Evolutionary conservation across 2,329 filamentous ascomycete species (phyloP), one percentile per base, ranked within the genome.

Genomic region (Ophiostoma piceae): DNA sequence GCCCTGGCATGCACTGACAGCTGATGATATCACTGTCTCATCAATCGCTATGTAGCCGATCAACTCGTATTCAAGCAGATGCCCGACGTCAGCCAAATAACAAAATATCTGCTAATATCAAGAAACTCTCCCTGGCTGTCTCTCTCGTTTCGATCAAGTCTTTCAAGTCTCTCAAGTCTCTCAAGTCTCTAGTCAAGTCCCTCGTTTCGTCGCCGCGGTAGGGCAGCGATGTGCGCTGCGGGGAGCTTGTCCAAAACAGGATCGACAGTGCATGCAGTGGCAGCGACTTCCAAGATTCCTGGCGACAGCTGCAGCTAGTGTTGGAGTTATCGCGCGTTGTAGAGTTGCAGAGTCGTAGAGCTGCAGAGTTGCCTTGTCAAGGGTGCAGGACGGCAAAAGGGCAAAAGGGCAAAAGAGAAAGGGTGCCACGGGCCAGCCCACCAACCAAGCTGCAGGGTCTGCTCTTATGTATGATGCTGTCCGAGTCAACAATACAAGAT

Each of bases 241-340:
- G 57, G 29, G 29, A 65, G 54, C 66, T 62, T 57, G 67, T 29
- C 54, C 66, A 11, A 47, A 62, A 41, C 64, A 69, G 51, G 70
- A 71, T 69, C 67, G 70, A 71, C 70, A 67, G 65, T 67, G 70
- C 67, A 66, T 69, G 67, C 69, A 69, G 70, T 66, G 39, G 67
- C 29, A 66, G 29, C 51, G 51, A 32, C n/a, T 71, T 71, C 65
- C 70, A 69, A 69, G 67, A 29, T 68, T 71, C 68, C 60, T 68
- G 67, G 37, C 65, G 12, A 26, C 26, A 32, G 35, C 65, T 57
- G 51, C 51, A 57, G 51, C 51, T 57, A 26, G 51, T 41, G 39
- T 41, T 9, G 12, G 12, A 3, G 39, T 11, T 26, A n/a, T 57
- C 22, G 32, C 64, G 29, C 16, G 43, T 19, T 47, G 43, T 16